Evolutionary conservation across 768 basidiomycete species (phyloP), one percentile per base, ranked within the genome.

Genomic region (Trametes cinnabarina): DNA sequence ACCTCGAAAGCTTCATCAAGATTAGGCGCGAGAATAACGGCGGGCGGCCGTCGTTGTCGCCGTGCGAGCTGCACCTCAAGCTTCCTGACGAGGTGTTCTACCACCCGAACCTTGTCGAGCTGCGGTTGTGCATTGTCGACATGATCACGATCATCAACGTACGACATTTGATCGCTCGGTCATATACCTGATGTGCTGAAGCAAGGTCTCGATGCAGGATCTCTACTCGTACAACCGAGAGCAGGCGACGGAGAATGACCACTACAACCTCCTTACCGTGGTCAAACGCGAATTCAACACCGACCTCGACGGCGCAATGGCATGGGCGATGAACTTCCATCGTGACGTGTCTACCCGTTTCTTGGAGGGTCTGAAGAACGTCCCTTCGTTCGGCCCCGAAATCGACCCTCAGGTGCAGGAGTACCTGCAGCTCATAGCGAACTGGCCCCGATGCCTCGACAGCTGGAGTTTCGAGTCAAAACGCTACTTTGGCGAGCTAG

Each of bases 131-230:
- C 9, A 81, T 81, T 17, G 77, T 77, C 32, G 87, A 89, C 66
- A 73, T 85, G 56, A 79, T 88, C 50, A 82, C 81, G 66, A 84
- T 81, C 80, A 73, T 84, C 25, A 88, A 88, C 67, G 86, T 87
- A 60, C 65, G 81, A 71, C 30, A n/a, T 20, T 2, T 12, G 47
- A 1, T 47, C 6, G 3, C 11, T 19, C 10, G 4, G 30, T 6
- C 32, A 23, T 4, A 14, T 15, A 34, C 7, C 0, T 11, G n/a
- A n/a, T 23, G 1, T 32, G 17, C 51, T 47, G 26, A 44, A 11
- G 11, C 22, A 15, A 8, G 30, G 7, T 12, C 6, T 32, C 30
- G 11, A 10, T 22, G 3, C 51, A 72, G 69, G 71, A 72, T 53
- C 41, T 72, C 19, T 34, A 46, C 23, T 71, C 71, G 5, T 72